These are phyloP conservation scores for Fusarium mangiferae DNA, from an alignment of 2,329 filamentous ascomycete species.

Conservation along the genomic window DNA sequence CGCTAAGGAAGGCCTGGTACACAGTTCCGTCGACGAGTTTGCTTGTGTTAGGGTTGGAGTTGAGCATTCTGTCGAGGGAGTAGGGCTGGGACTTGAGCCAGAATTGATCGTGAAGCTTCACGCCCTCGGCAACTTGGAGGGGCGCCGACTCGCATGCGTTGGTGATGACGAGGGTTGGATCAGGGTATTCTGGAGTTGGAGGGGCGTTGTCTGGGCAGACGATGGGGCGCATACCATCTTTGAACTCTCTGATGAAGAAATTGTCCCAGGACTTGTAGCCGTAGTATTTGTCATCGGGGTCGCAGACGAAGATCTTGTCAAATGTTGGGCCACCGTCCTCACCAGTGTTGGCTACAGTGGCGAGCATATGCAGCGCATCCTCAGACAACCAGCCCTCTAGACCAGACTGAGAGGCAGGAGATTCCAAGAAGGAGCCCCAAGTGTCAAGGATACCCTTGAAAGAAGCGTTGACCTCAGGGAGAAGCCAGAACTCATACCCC, in stretches of 20 bases:
- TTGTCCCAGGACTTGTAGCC: constrained; percentile 15
- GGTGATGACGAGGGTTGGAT: constrained; percentile 1
- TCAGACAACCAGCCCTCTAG: background rate
- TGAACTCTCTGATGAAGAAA: constrained; percentile 14
- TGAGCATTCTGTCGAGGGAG: constrained; percentile 68
- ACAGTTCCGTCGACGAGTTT: constrained; percentile 69
- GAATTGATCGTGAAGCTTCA: constrained; percentile 66
- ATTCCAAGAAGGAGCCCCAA: background rate
- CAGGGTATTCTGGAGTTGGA: background rate
- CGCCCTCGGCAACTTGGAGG: constrained; percentile 58
- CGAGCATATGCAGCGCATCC: background rate
- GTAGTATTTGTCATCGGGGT: background rate
- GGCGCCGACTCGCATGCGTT: constrained; percentile 61
- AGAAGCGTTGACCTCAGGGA: background rate
- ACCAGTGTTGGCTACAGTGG: constrained; percentile 10
- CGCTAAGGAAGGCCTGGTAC: constrained; percentile 74
- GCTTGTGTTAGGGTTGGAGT: constrained; percentile 56
- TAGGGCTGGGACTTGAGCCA: constrained; percentile 75
- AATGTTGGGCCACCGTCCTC: background rate
- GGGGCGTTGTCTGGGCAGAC: background rate
- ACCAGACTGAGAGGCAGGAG: background rate
- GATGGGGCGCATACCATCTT: background rate
- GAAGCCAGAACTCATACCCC: constrained; percentile 25
- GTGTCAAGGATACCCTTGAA: constrained; percentile 3
- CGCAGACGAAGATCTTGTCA: constrained; percentile 11